These are phyloP conservation scores for Ambrosia hybrid DNA, from an alignment of 140 eudicot genomes.

Conservation along the genomic window DNA sequence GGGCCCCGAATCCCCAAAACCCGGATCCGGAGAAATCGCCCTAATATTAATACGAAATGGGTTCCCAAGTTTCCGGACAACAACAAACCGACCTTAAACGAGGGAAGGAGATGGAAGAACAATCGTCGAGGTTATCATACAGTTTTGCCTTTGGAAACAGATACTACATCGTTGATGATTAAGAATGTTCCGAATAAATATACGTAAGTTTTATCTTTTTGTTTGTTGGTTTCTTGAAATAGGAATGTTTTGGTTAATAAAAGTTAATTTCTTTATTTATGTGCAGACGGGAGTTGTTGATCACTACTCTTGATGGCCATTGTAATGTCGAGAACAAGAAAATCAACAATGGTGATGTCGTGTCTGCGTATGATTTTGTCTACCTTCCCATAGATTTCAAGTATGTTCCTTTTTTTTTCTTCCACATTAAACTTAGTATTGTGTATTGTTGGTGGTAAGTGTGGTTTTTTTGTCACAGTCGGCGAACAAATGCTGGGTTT, in stretches of 20 bases:
- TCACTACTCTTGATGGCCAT: slow-evolving; percentile 25
- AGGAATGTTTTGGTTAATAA: neutral
- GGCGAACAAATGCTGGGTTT: slow-evolving; percentile 38
- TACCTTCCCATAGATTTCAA: slow-evolving; percentile 74
- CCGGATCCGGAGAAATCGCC: neutral
- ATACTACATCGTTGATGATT: slow-evolving; percentile 27
- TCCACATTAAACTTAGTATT: too few relatives aligned
- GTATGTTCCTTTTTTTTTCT: slow-evolving; percentile 19
- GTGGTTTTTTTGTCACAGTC: slow-evolving; percentile 18
- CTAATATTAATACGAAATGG: neutral
- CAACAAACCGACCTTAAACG: too few relatives aligned
- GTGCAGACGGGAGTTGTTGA: slow-evolving; percentile 22
- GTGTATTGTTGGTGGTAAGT: neutral
- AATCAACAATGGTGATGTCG: neutral
- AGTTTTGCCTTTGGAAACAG: slow-evolving; percentile 9
- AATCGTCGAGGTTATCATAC: neutral
- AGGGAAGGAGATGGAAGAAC: slow-evolving; percentile 25
- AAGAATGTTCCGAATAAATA: slow-evolving; percentile 33
- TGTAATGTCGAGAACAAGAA: slow-evolving; percentile 16
- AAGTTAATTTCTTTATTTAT: too few relatives aligned
- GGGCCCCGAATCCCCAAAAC: slow-evolving; percentile 16
- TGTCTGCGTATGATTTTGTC: slow-evolving; percentile 59
- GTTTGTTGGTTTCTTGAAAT: neutral
- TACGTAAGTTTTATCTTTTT: slow-evolving; percentile 19
- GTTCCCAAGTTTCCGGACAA: neutral